Evolutionary conservation across 2,329 filamentous ascomycete genomes (phyloP), one percentile per base, ranked within the genome.

Genomic region (Pseudocercospora musae): DNA sequence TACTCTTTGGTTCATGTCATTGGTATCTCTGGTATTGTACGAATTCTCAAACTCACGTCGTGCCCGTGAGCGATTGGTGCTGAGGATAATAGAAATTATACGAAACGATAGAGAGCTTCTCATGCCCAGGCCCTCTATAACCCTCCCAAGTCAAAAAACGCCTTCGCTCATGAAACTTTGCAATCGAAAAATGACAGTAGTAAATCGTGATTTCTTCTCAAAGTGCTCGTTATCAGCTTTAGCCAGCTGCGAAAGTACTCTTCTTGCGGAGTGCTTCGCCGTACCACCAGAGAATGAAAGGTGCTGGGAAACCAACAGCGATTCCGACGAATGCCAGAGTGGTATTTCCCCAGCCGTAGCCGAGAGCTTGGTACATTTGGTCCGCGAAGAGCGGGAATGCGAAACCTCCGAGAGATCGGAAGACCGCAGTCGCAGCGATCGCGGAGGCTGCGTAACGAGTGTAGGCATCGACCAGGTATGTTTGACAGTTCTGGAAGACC

Each of bases 361-460:
- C 80, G 1, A 84, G 72, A 0, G 71, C 69, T 0, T 70, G 60
- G 62, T 82, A 83, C 80, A 85, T 71, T 70, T 79, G 77, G 0
- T 81, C 75, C 0, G 86, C 87, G 10, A 86, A 86, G 1, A 89
- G 76, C 0, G 87, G 87, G 0, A 89, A 81, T 0, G 85, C 76
- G 5, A 86, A 85, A 0, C 84, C 85, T 0, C 81, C 79, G 57
- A 87, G 74, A 1, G 80, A 84, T 27, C 84, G 77, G 29, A 86
- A 76, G 2, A 87, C 80, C 0, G 83, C 82, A 11, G 82, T 82
- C 0, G 83, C 84, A 0, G 83, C 84, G 46, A 83, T 80, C 0
- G 82, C 82, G 57, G 74, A 78, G 0, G 81, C 81, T 0, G 81
- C 78, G 57, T 80, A 80, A 0, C 77, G 72, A 0, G 79, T 79